These are phyloP conservation scores for Talaromyces wortmannii DNA, from an alignment of 495 filamentous ascomycete species.

Conservation along the genomic window DNA sequence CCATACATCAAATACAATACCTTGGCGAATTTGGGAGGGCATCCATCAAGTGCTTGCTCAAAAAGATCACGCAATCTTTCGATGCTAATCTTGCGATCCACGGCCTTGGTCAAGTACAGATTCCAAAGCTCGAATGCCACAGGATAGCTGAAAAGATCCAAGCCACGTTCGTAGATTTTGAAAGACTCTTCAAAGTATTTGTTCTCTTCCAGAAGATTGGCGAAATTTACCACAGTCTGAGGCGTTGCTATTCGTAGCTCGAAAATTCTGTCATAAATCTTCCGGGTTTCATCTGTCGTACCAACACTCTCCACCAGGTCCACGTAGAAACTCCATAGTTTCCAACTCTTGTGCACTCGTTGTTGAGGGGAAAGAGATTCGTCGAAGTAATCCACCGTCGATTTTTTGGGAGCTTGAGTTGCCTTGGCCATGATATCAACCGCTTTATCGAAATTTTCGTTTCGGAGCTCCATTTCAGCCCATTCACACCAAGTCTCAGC, in stretches of 20 bases:
- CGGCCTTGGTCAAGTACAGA: slow-evolving; percentile 92
- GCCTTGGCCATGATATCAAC: slow-evolving; percentile 96
- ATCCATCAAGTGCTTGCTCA: slow-evolving; percentile 92
- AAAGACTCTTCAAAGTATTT: slow-evolving; percentile 97
- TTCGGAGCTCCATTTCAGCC: slow-evolving; percentile 95
- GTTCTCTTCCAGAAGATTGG: slow-evolving; percentile 91
- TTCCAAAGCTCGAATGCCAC: slow-evolving; percentile 99
- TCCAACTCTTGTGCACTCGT: slow-evolving; percentile 98
- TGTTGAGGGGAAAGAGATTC: slow-evolving; percentile 92
- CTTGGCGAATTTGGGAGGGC: slow-evolving; percentile 94
- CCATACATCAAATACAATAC: slow-evolving; percentile 97
- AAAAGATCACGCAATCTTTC: slow-evolving; percentile 93
- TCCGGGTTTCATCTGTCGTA: slow-evolving; percentile 85
- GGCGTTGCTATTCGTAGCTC: slow-evolving; percentile 97
- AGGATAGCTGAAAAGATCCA: slow-evolving; percentile 95
- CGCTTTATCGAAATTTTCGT: slow-evolving; percentile 92
- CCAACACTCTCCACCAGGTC: slow-evolving; percentile 94
- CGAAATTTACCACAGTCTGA: slow-evolving; percentile 97
- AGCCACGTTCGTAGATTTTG: slow-evolving; percentile 92
- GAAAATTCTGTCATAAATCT: slow-evolving; percentile 95
- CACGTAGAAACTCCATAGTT: slow-evolving; percentile 98
- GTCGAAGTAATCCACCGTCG: slow-evolving; percentile 96
- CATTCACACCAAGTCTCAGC: slow-evolving; percentile 99
- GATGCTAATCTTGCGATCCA: slow-evolving; percentile 90
- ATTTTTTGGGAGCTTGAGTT: slow-evolving; percentile 88